A percentile compares a stretch with the other conserved stretches of the same genome.
phyloP scores from a whole-genome alignment of 345 rosid genomes.

The Rhizophora mangle region DNA sequence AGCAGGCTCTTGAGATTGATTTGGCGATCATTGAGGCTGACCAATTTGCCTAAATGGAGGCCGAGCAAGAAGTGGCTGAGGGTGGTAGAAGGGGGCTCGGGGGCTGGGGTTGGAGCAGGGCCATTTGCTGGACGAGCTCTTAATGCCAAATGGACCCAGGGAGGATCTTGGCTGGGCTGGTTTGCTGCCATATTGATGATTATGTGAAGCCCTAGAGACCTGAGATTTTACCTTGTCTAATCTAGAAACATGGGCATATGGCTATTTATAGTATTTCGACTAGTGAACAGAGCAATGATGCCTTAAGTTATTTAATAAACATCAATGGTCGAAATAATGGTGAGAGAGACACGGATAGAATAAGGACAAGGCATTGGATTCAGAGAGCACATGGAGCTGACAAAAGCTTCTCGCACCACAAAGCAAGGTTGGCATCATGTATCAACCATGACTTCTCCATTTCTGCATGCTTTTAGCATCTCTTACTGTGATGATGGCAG shows the following conservation, averaged over 20 bases:
- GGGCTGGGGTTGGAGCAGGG: conserved; percentile 7
- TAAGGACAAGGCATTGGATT: too few relatives aligned
- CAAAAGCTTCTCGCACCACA: not conserved
- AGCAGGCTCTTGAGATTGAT: conserved; percentile 22
- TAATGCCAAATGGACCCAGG: too few relatives aligned
- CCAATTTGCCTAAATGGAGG: conserved; percentile 36
- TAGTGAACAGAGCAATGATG: too few relatives aligned
- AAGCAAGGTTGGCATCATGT: conserved; percentile 38
- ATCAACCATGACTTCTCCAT: too few relatives aligned
- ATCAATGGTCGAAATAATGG: too few relatives aligned
- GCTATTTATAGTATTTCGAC: conserved; percentile 23
- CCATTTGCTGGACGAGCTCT: too few relatives aligned
- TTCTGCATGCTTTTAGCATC: not conserved
- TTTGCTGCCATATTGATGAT: too few relatives aligned
- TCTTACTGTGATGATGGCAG: conserved; percentile 14
- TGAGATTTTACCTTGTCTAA: not conserved
- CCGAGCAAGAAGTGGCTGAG: conserved; percentile 27
- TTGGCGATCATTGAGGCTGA: conserved; percentile 22
- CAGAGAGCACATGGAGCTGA: too few relatives aligned
- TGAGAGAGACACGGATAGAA: too few relatives aligned
- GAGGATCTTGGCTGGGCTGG: too few relatives aligned
- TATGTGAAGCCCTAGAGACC: not conserved
- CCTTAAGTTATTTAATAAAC: too few relatives aligned
- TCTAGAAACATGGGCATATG: not conserved
- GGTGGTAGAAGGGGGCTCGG: conserved; percentile 34